Evolutionary conservation across 2,329 filamentous ascomycete genomes (phyloP), one percentile per base, ranked within the genome.

Genomic region (Trichophyton equinum): DNA sequence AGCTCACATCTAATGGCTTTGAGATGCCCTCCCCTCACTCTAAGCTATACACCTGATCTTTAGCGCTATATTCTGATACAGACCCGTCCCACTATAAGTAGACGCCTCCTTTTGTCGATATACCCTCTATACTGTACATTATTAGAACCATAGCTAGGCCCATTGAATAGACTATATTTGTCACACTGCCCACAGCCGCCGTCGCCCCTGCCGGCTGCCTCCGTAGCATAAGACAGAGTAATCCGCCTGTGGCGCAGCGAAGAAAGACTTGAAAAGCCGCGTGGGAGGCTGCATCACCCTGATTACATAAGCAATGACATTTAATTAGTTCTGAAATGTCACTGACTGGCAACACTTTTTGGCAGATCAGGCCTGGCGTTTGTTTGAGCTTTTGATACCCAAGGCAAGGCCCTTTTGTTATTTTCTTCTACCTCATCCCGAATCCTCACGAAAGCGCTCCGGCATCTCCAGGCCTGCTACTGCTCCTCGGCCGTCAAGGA

Each of bases 211-310:
- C 33, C 9, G 33, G 33, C 33, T 13, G 6, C 22, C 18, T 27
- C 46, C 18, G 46, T 22, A 51, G 33, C 11, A 44, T 44, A 44
- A 18, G n/a, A 25, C 30, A 53, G 20, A 47, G 22, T 47, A 47
- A 47, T 47, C 40, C n/a, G n/a, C 11, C 55, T 40, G 55, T 57
- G 55, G 55, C 55, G 55, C 55, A 57, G 55, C 27, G n/a, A 56
- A 20, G 18, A 51, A 9, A 56, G 27, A 30, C 27, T 9, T 20
- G 11, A 40, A 40, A 57, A 57, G 55, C 55, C 55, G 55, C 55
- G 55, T 57, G 55, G 55, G 8, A 38, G 13, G 40, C 55, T 40
- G 15, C 55, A 57, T 57, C 55, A 57, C 20, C 20, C 30, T 18
- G 33, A 18, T 53, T 53, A 53, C 22, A 20, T 57, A 57, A 57